Base-by-base conservation (phyloP, 1,284 basidiomycete genomes). In the Volvariella surrecta region DNA sequence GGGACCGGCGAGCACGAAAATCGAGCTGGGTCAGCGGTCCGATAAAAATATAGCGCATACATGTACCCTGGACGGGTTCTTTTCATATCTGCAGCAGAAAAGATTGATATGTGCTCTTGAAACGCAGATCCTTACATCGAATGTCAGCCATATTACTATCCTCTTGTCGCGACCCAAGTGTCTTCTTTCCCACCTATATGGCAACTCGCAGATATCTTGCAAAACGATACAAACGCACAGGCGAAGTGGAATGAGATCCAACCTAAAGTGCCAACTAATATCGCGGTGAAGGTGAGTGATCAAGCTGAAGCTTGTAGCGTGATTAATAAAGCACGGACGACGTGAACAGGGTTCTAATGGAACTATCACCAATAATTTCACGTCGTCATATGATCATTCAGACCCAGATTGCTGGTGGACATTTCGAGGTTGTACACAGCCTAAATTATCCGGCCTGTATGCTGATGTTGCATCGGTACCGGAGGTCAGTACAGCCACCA, bases 371-470 rank as follows among this genome's bases (percentile, higher is more conserved):
- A 19, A 19, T 35, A 15, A n/a, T 8, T 1, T n/a, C 9, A 35
- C 37, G 3, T 24, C 39, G 13, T 47, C 48, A 7, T 66, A 67
- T 35, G 28, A 63, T 6, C 30, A 51, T 0, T 49, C 60, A 2
- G 71, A 76, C 37, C 67, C 64, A 0, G 64, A 73, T 44, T 76
- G 73, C 46, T 79, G 76, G 77, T 80, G 77, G 77, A 76, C 79
- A 0, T 70, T 57, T 47, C 58, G 58, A 16, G 68, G 74, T 39
- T 89, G 83, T 61, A 75, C 69, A 0, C 75, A 68, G 13, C 70
- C 74, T 9, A 82, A 75, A 47, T 37, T 56, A 1, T 0, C 58
- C 0, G 62, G 64, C 1, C 41, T 77, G 2, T 57, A 62, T 0
- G 42, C 70, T 0, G 87, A 89, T 59, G 70, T 86, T 40, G 63